phyloP scores from a whole-genome alignment of 1,139 yeast genomes.

The Saccharomyces hybrid region DNA sequence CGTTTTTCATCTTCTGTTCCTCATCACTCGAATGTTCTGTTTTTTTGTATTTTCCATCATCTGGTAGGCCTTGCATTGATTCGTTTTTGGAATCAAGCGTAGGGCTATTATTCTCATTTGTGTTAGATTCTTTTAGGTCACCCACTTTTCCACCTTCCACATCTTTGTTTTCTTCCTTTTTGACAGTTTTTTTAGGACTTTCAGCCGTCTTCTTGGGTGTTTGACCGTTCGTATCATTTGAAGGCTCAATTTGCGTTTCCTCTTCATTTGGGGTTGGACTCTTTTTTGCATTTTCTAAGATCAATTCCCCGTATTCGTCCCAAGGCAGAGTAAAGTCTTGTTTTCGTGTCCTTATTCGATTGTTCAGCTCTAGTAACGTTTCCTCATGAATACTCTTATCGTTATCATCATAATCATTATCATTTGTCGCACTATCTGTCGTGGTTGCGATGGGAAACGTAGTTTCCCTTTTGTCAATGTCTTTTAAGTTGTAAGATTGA shows the following conservation, averaged over 20 bases:
- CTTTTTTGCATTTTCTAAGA: slow-evolving; percentile 36
- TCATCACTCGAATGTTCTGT: not conserved
- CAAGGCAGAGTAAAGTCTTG: slow-evolving; percentile 39
- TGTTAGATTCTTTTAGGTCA: not conserved
- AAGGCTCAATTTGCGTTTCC: not conserved
- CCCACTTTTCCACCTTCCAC: slow-evolving; percentile 2
- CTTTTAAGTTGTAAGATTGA: slow-evolving; percentile 43
- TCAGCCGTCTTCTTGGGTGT: not conserved
- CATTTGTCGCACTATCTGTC: not conserved
- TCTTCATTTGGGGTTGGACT: slow-evolving; percentile 8
- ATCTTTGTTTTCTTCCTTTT: not conserved
- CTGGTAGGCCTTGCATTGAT: not conserved
- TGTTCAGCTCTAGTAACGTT: slow-evolving; percentile 17
- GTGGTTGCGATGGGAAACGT: not conserved
- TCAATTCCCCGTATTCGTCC: slow-evolving; percentile 39
- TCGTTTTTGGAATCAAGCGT: not conserved
- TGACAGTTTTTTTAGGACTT: not conserved
- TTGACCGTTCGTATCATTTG: not conserved
- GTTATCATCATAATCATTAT: slow-evolving; percentile 20
- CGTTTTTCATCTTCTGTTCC: not conserved
- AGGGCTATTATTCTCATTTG: slow-evolving; percentile 1
- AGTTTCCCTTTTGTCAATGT: slow-evolving; percentile 1
- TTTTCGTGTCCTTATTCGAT: slow-evolving; percentile 13
- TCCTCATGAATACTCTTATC: slow-evolving; percentile 9
- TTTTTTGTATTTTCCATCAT: slow-evolving; percentile 3